These are phyloP conservation scores for Cardamine chenopodiifolia DNA, from an alignment of 345 rosid species.

Conservation along the genomic window DNA sequence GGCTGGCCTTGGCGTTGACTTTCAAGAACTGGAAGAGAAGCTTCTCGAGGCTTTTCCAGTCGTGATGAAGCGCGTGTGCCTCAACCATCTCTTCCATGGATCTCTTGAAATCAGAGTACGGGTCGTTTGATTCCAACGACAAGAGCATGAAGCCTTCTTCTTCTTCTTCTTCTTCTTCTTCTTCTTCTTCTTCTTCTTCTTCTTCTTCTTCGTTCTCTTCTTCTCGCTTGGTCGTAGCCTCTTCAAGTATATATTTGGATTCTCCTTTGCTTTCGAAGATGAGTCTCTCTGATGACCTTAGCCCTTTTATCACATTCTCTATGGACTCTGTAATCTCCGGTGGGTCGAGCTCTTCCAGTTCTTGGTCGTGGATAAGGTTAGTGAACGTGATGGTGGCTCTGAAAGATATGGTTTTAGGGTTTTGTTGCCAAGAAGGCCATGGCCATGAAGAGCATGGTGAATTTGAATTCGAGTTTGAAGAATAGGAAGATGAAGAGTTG, in stretches of 20 bases:
- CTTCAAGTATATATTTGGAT: conserved; percentile 64
- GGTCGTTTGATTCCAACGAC: conserved; percentile 78
- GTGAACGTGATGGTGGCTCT: conserved; percentile 41
- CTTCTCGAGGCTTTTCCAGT: conserved; percentile 72
- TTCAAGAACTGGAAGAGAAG: conserved; percentile 69
- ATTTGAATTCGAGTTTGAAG: conserved; percentile 28
- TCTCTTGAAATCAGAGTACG: conserved; percentile 68
- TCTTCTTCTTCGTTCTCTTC: conserved; percentile 8
- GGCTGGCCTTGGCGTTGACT: conserved; percentile 69
- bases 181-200: not conserved
- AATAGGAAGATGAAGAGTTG: conserved; percentile 36
- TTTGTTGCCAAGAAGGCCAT: conserved; percentile 81
- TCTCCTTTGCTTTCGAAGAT: conserved; percentile 75
- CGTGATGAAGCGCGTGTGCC: conserved; percentile 56
- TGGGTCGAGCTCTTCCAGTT: conserved; percentile 42
- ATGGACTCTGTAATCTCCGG: conserved; percentile 41
- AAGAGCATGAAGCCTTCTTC: conserved; percentile 51
- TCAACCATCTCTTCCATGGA: conserved; percentile 98
- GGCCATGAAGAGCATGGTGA: conserved; percentile 69
- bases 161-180: conserved; percentile 45
- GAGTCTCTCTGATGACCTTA: conserved; percentile 60
- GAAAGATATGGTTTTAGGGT: conserved; percentile 79
- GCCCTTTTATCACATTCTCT: conserved; percentile 59
- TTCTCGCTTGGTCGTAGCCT: conserved; percentile 26
- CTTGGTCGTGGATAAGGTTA: conserved; percentile 40